These are phyloP conservation scores for Aspergillus intermedius DNA, from an alignment of 2,329 filamentous ascomycete genomes.

Conservation along the genomic window DNA sequence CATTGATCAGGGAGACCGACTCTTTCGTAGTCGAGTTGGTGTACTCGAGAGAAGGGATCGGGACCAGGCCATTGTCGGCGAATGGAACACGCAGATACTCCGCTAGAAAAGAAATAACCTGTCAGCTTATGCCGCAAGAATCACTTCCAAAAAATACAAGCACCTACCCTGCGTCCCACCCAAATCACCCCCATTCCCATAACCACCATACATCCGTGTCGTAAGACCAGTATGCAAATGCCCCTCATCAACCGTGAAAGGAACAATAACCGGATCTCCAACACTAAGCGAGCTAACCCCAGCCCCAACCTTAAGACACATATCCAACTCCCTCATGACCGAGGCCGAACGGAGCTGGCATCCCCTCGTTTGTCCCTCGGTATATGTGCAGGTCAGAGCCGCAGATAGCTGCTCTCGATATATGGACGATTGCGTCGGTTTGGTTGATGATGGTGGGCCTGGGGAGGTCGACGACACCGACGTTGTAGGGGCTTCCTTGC, in stretches of 20 bases:
- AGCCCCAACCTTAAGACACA: conserved; percentile 10
- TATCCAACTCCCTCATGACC: conserved; percentile 16
- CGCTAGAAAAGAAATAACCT: conserved; percentile 1
- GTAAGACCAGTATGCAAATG: conserved; percentile 3
- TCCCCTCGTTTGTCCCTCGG: conserved; percentile 18
- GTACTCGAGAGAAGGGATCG: conserved; percentile 5
- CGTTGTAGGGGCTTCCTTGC: conserved; percentile 20
- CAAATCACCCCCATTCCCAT: conserved; percentile 2
- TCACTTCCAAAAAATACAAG: neutral
- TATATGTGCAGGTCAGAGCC: conserved; percentile 33
- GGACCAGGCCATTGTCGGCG: conserved; percentile 12
- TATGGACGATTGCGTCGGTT: conserved; percentile 31
- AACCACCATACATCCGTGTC: neutral
- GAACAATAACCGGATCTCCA: conserved; percentile 18
- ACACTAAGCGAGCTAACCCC: conserved; percentile 9
- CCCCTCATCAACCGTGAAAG: conserved; percentile 6
- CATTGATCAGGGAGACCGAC: neutral
- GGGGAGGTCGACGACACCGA: conserved; percentile 18
- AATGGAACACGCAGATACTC: conserved; percentile 14
- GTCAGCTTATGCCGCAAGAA: neutral
- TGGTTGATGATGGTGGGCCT: conserved; percentile 13
- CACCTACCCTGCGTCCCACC: conserved; percentile 8
- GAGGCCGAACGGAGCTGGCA: conserved; percentile 14
- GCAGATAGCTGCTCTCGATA: conserved; percentile 31
- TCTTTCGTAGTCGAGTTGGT: conserved; percentile 1